Base-by-base conservation (phyloP, 2,329 filamentous ascomycete genomes). In the Lomentospora prolificans region DNA sequence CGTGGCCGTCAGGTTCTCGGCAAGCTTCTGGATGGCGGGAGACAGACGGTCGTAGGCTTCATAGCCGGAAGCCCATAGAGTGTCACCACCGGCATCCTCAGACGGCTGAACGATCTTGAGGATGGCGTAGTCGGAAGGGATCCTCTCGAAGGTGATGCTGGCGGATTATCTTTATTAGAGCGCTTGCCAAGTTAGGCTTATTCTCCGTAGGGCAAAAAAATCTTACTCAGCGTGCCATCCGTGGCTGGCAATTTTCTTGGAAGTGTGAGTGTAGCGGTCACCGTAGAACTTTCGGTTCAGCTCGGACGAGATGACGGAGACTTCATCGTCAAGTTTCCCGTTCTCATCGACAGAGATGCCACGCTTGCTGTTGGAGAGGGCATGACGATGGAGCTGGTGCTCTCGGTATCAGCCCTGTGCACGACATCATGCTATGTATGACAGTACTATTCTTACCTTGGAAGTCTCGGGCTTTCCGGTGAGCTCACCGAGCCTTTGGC, bases 11-110 rank as follows among this genome's bases (percentile, higher is more conserved):
- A 86, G 66, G 0, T 67, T 66, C 56, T 86, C 81, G 24, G 85
- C 72, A 64, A 85, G 84, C 27, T 69, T 69, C 58, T 79, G 79
- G 53, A 80, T 78, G 0, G 78, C 70, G 2, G 71, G 69, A 3
- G 78, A 83, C 57, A 87, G 72, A 27, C 81, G 76, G 62, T 87
- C 83, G 62, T 84, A 87, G 12, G 85, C 67, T 60, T 86, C 82
- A 62, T 86, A 86, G 0, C 81, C 82, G 0, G 80, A 84, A 0
- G 83, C 84, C 82, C 83, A 87, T 4, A 87, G 74, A 0, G 84
- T 86, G 65, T 79, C 75, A 22, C 80, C 75, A 5, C 81, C 81
- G 0, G 76, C 81, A 48, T 71, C 70, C 1, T 81, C 82, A 0
- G 73, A 73, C 0, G 85, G 67, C 52, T 79, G 69, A 3, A 74